phyloP scores from a whole-genome alignment of 495 filamentous ascomycete species.

The Aspergillus coremiiformis region DNA sequence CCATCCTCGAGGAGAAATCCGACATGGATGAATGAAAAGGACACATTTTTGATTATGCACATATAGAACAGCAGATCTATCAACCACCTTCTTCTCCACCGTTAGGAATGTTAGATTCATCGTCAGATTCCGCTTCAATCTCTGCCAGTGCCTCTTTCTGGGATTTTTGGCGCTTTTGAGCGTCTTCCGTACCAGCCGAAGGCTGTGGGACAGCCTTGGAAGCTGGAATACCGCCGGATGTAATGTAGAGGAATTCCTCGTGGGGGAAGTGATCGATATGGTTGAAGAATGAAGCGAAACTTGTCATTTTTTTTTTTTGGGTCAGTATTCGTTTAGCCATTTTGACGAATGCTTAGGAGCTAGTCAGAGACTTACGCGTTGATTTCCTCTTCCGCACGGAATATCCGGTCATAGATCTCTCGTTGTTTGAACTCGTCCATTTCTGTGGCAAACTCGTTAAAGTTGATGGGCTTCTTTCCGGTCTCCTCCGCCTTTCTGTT shows the following conservation, averaged over 20 bases:
- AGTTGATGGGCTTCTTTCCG: slow-evolving; percentile 63
- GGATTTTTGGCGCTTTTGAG: slow-evolving; percentile 11
- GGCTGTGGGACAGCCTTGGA: slow-evolving; percentile 26
- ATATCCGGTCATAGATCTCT: slow-evolving; percentile 89
- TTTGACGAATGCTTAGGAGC: not conserved
- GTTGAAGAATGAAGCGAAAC: slow-evolving; percentile 75
- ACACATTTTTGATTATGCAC: no score
- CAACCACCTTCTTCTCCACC: slow-evolving; percentile 2
- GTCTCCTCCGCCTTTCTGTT: slow-evolving; percentile 54
- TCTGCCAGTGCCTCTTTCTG: slow-evolving; percentile 27
- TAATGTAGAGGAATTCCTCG: slow-evolving; percentile 71
- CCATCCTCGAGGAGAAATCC: no score
- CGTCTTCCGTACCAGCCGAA: not conserved
- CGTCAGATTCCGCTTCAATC: slow-evolving; percentile 27
- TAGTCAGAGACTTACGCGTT: slow-evolving; percentile 51
- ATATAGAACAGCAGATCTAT: not conserved
- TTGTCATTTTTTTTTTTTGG: no score
- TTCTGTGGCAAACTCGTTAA: slow-evolving; percentile 64
- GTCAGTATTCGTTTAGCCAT: slow-evolving; percentile 1
- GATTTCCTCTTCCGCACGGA: slow-evolving; percentile 74
- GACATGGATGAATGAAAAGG: no score
- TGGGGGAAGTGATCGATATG: slow-evolving; percentile 72
- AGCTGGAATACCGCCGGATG: slow-evolving; percentile 53
- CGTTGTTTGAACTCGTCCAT: slow-evolving; percentile 85
- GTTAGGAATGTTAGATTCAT: slow-evolving; percentile 17